Evolutionary conservation across 2,329 filamentous ascomycete species (phyloP).

Genomic region (Raffaelea deltoideospora): DNA sequence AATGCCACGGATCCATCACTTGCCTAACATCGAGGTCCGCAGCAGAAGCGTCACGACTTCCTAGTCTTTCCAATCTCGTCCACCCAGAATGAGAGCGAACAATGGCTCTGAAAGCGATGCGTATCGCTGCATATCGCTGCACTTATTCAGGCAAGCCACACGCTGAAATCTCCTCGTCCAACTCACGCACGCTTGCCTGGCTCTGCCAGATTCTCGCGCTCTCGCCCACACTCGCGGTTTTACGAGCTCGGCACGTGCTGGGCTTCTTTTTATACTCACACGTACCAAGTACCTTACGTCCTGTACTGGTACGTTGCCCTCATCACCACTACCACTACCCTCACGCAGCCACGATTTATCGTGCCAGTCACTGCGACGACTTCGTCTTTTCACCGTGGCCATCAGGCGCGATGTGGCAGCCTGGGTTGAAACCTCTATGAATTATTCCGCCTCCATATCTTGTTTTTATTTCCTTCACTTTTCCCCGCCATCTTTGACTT

Average conservation of each 20-base stretch:
- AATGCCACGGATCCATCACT: conserved; percentile 22
- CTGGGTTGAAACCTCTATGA: not conserved
- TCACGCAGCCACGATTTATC: not conserved
- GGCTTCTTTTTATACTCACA: no score
- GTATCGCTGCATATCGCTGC: no score
- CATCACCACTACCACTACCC: no score
- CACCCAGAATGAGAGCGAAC: not conserved
- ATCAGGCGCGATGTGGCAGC: not conserved
- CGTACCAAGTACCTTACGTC: no score
- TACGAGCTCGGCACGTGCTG: no score
- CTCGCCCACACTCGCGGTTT: no score
- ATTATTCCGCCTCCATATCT: not conserved
- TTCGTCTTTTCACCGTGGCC: not conserved
- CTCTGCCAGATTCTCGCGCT: no score
- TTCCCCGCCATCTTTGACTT: not conserved
- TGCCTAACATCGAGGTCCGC: conserved; percentile 22
- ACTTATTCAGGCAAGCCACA: no score
- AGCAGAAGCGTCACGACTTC: conserved; percentile 6
- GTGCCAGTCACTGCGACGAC: not conserved
- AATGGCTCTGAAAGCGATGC: not conserved
- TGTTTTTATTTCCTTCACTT: no score
- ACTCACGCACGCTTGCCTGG: not conserved
- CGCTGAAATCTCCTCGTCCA: not conserved
- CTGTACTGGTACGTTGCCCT: no score
- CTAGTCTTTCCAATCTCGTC: no score